Percentiles rank a stretch among this genome's conserved stretches.
Conservation (phyloP, 495 filamentous ascomycete genomes). For the Geoglossum glabrum region DNA sequence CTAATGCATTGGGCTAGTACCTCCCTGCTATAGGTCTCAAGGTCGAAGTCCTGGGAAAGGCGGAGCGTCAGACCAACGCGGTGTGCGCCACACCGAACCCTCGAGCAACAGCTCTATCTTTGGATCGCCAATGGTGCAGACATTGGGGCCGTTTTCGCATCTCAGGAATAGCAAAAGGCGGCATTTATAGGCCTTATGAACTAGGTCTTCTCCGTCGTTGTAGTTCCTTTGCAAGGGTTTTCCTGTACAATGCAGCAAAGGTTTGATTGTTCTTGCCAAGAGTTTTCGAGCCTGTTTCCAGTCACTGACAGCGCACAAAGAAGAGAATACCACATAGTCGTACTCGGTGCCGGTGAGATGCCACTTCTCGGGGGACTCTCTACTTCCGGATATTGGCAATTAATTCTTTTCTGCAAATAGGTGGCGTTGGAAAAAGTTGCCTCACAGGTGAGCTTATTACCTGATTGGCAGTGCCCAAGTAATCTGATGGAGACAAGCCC, state of each 20-base stretch:
- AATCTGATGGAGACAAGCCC: constrained; percentile 34
- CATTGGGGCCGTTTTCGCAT: background rate
- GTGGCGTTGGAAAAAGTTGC: constrained; percentile 95
- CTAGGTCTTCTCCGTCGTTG: background rate
- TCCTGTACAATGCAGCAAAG: constrained; percentile 4
- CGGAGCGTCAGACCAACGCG: background rate
- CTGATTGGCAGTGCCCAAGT: background rate
- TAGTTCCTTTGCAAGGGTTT: background rate
- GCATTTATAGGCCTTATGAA: background rate
- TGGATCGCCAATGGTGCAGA: background rate
- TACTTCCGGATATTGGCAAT: constrained; percentile 11
- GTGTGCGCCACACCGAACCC: background rate
- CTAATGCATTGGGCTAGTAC: background rate
- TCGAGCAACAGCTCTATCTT: background rate
- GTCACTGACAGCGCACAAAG: constrained; percentile 17
- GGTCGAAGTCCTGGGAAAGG: background rate
- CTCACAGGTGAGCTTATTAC: constrained; percentile 56
- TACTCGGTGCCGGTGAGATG: constrained; percentile 55
- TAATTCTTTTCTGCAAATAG: constrained; percentile 23
- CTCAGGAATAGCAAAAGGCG: background rate
- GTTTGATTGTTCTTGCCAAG: constrained; percentile 1
- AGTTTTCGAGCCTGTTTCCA: background rate
- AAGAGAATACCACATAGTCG: constrained; percentile 82
- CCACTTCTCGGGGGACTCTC: background rate
- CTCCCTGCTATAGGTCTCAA: background rate